These are phyloP conservation scores for Phytopythium oedochilum DNA, from an alignment of 352 stramenopile species.

Conservation along the genomic window DNA sequence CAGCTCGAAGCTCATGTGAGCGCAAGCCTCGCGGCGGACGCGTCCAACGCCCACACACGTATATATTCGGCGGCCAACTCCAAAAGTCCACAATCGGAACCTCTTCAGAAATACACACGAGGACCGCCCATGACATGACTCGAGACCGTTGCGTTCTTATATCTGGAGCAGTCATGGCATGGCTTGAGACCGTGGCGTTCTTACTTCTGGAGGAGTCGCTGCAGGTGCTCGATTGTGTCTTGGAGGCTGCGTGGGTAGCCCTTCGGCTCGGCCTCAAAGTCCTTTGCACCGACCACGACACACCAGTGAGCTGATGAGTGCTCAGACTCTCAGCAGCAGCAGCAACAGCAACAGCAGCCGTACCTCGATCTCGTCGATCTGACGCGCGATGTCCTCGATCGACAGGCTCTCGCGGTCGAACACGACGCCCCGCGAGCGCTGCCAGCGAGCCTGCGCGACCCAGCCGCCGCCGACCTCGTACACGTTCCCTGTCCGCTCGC, in stretches of 20 bases:
- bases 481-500: conserved; percentile 59
- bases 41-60: neutral
- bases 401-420: conserved; percentile 43
- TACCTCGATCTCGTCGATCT: conserved; percentile 63
- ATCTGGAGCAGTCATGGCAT: no score
- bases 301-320: no score
- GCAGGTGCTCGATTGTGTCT: conserved; percentile 49
- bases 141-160: no score
- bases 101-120: conserved; percentile 1
- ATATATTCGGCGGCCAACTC: neutral
- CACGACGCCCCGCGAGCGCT: conserved; percentile 55
- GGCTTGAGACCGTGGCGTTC: no score
- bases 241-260: conserved; percentile 60
- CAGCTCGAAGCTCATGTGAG: conserved; percentile 69
- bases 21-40: neutral
- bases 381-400: conserved; percentile 38
- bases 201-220: conserved; percentile 24
- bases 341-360: neutral
- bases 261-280: conserved; percentile 53
- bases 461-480: conserved; percentile 84
- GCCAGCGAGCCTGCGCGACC: conserved; percentile 74
- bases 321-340: no score
- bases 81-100: neutral
- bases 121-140: neutral
- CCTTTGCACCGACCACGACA: conserved; percentile 13